Evolutionary conservation across 1,139 yeast genomes (phyloP), one percentile per base, ranked within the genome.

Genomic region (Pichia sp.): DNA sequence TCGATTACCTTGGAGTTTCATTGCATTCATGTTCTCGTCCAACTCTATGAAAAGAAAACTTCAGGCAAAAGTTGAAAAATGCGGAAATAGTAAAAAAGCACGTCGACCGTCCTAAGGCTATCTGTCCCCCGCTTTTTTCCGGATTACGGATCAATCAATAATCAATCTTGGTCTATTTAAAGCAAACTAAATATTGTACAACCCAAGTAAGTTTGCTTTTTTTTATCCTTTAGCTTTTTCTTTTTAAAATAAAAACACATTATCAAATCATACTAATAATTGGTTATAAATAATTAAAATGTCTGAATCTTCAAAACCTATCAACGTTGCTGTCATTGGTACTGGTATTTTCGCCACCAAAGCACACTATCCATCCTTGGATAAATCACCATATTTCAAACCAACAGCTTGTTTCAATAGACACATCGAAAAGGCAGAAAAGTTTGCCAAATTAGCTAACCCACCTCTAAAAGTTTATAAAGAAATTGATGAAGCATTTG

Each of bases 281-380:
- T 30, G 2, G 20, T 13, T n/a, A 3, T 5, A 30, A 6, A 4
- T n/a, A 30, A 32, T 32, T 5, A 35, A 6, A 7, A 48, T 48
- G 51, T 35, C 48, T 20, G 32, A 45, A 24, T 8, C 42, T 27
- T 5, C 44, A 12, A 41, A 45, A 26, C 53, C 54, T 54, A 45
- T 80, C 49, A 82, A 78, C 61, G 76, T 87, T 47, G 96, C 94
- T 48, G 70, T 88, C 48, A 79, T 88, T 48, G 96, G 96, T 52
- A 89, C 97, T 2, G 96, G 96, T 54, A 86, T 90, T 61, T 90
- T 89, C 63, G 97, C 97, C 53, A 79, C 80, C 30, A 87, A 84
- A 56, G 73, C 76, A 47, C 97, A 90, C 64, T 74, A 87, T 56
- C 97, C 97, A 40, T 78, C 86, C 27, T 68, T 85, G 51, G 68